Evolutionary conservation across 2,329 filamentous ascomycete genomes (phyloP).

Genomic region (Exophiala xenobiotica): DNA sequence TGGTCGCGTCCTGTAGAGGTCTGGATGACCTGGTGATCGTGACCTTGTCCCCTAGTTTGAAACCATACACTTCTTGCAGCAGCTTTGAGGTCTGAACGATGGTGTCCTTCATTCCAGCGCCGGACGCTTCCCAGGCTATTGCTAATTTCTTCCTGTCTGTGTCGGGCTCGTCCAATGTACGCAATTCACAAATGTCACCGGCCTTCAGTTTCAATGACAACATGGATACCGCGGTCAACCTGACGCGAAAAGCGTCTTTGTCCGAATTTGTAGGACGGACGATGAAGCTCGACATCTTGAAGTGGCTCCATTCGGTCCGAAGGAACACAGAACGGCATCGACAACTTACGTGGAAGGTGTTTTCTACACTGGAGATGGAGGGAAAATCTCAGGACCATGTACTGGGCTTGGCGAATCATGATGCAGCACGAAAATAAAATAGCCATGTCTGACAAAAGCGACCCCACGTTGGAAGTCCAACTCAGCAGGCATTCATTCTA

Average conservation of each 20-base stretch:
- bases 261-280: conserved; percentile 55
- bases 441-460: background rate
- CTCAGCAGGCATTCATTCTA: too few relatives aligned
- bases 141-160: conserved; percentile 33
- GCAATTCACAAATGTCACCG: conserved; percentile 60
- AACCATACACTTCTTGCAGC: conserved; percentile 69
- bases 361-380: too few relatives aligned
- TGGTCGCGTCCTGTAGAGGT: conserved; percentile 54
- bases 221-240: conserved; percentile 57
- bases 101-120: conserved; percentile 62
- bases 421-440: too few relatives aligned
- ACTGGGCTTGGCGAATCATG: background rate
- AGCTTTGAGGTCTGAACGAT: conserved; percentile 71
- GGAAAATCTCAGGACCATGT: too few relatives aligned
- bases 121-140: conserved; percentile 61
- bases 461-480: too few relatives aligned
- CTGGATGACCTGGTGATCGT: conserved; percentile 56
- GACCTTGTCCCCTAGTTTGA: conserved; percentile 71
- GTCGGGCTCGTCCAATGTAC: conserved; percentile 8
- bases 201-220: conserved; percentile 54
- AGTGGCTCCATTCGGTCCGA: background rate
- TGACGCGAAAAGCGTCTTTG: conserved; percentile 60
- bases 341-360: background rate
- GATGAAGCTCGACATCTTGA: conserved; percentile 44
- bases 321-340: background rate